Percentiles rank a stretch among this genome's conserved stretches.
These are phyloP conservation scores for Daucus carota DNA, from an alignment of 129 eudicot species.

Conservation along the genomic window DNA sequence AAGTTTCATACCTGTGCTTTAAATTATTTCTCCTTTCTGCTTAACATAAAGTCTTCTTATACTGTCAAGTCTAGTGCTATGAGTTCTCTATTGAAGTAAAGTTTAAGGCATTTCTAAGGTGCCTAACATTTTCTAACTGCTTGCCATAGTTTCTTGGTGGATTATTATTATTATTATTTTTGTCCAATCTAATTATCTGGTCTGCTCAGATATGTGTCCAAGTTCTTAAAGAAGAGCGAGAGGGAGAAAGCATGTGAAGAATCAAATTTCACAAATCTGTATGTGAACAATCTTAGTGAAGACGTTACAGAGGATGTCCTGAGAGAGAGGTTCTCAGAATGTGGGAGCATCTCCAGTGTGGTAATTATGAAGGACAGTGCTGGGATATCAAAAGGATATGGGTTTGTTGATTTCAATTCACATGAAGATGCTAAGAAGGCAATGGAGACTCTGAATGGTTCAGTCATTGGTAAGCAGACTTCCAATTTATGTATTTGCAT, in stretches of 20 bases:
- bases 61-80: neutral
- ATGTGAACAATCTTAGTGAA: constrained; percentile 39
- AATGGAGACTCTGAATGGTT: constrained; percentile 36
- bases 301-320: constrained; percentile 31
- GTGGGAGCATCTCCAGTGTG: constrained; percentile 35
- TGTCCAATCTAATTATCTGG: neutral
- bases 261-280: constrained; percentile 32
- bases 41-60: neutral
- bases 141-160: neutral
- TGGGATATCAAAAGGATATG: constrained; percentile 53
- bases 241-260: constrained; percentile 22
- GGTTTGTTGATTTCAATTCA: constrained; percentile 42
- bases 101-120: neutral
- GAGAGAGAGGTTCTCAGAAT: constrained; percentile 29
- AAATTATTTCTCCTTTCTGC: neutral
- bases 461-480: constrained; percentile 23
- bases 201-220: constrained; percentile 41
- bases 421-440: constrained; percentile 43
- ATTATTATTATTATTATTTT: neutral
- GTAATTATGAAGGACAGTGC: constrained; percentile 33
- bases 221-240: constrained; percentile 38
- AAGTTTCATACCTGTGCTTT: constrained; percentile 2
- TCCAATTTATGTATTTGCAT: neutral
- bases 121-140: neutral
- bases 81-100: neutral